Conservation (phyloP, 192 early-diverging fungal genomes). For the Coemansia umbellata region DNA sequence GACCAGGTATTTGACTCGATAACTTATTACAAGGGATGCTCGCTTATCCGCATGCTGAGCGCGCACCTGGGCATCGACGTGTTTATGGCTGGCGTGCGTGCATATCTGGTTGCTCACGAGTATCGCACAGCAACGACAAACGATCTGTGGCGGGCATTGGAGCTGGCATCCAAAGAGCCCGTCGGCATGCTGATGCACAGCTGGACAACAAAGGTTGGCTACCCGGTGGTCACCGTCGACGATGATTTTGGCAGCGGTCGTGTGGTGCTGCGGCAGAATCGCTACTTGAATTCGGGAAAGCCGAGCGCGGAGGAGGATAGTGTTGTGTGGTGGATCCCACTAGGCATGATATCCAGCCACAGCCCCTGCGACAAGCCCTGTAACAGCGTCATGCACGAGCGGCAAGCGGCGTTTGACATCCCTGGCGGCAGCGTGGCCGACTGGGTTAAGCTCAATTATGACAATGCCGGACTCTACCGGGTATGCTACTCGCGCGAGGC, state of each 20-base stretch:
- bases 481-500: conserved; percentile 66
- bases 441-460: conserved; percentile 84
- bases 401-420: conserved; percentile 24
- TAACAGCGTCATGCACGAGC: conserved; percentile 32
- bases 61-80: conserved; percentile 52
- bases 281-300: conserved; percentile 65
- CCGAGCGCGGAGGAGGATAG: conserved; percentile 57
- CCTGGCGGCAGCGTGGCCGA: conserved; percentile 29
- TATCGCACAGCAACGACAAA: conserved; percentile 68
- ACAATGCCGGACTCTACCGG: conserved; percentile 79
- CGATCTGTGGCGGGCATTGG: conserved; percentile 74
- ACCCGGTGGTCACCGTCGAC: conserved; percentile 62
- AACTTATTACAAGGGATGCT: conserved; percentile 78
- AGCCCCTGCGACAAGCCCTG: neutral
- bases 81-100: conserved; percentile 52
- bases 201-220: conserved; percentile 70
- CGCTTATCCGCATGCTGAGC: conserved; percentile 79
- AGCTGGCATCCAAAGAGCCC: conserved; percentile 59
- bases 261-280: conserved; percentile 56
- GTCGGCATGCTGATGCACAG: conserved; percentile 65
- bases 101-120: conserved; percentile 64
- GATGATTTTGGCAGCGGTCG: conserved; percentile 51
- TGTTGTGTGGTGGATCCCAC: conserved; percentile 64
- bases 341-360: conserved; percentile 31
- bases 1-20: conserved; percentile 85